Base-by-base conservation (phyloP, 2,329 filamentous ascomycete genomes). In the Cladosporium sp. region DNA sequence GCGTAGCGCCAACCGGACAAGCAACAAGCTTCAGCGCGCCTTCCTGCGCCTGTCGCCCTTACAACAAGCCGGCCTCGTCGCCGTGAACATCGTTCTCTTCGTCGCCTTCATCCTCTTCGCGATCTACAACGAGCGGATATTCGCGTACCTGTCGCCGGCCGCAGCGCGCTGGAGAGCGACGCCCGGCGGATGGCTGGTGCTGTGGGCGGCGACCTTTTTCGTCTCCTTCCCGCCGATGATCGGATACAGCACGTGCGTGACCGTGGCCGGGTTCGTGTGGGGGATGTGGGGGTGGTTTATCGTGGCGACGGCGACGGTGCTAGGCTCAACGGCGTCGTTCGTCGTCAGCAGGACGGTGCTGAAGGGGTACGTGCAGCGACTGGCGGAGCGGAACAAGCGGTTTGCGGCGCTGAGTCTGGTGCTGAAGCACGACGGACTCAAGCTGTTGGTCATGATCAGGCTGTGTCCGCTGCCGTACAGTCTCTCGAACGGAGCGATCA, bases 391-490 rank as follows among this genome's bases (percentile, higher is more conserved):
- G 59, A 92, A 98, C 72, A 85, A 83, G 66, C 82, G 91, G 49
- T 98, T 98, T 68, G 83, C 93, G 9, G 93, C 93, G 4, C 79
- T 98, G 22, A 82, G 87, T 18, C 80, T 96, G 63, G 93, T 93
- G 7, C 76, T 98, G 56, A 89, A 95, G 59, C 85, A 88, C 64
- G 93, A 98, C 64, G 93, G 93, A 1, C 71, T 98, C 48, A 87
- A 89, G 63, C 83, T 97, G 50, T 78, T 98, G 43, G 85, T 89
- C 57, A 95, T 93, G 80, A 93, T 98, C 61, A 82, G 93, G 31
- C 80, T 97, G 58, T 97, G 92, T 64, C 93, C 93, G 2, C 69
- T 98, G 55, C 93, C 93, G 11, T 98, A 95, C 69, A 93, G 87
- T 49, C 75, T 97, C 60, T 91, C 87, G 66, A 98, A 98, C 67